phyloP scores from a whole-genome alignment of 345 rosid species.

The Mallotus nudiflorus region DNA sequence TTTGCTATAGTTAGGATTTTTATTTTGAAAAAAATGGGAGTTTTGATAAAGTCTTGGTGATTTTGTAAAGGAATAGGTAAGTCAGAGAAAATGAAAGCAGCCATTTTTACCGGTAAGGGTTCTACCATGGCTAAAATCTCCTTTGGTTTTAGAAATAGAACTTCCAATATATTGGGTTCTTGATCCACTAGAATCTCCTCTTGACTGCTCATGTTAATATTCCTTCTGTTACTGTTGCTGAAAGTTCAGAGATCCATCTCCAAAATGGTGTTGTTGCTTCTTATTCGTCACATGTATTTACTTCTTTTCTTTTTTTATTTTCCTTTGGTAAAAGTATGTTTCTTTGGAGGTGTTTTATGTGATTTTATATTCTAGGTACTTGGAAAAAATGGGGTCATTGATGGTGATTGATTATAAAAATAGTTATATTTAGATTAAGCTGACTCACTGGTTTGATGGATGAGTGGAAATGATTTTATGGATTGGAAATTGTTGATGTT shows the following conservation, averaged over 20 bases:
- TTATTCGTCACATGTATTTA: constrained; percentile 70
- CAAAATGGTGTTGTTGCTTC: constrained; percentile 67
- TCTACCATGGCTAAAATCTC: constrained; percentile 61
- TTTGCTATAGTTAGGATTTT: neutral
- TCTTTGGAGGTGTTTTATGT: no score
- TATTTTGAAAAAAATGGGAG: no score
- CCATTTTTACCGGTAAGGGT: constrained; percentile 61
- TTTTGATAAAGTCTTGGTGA: constrained; percentile 72
- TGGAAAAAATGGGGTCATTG: neutral
- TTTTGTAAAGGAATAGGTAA: constrained; percentile 90
- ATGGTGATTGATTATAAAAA: constrained; percentile 1
- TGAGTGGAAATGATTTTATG: no score
- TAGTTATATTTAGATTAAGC: neutral
- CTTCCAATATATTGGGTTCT: constrained; percentile 65
- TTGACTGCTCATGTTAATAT: constrained; percentile 79
- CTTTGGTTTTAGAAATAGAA: constrained; percentile 38
- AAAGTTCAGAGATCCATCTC: constrained; percentile 72
- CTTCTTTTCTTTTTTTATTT: neutral
- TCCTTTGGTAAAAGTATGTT: no score
- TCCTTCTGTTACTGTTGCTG: constrained; percentile 79
- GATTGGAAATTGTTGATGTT: neutral
- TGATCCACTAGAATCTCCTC: constrained; percentile 85
- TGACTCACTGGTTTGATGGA: neutral
- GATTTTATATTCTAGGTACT: neutral
- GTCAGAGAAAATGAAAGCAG: constrained; percentile 80